These are phyloP conservation scores for Penicillium sp. DNA, from an alignment of 2,329 filamentous ascomycete genomes.

Conservation along the genomic window DNA sequence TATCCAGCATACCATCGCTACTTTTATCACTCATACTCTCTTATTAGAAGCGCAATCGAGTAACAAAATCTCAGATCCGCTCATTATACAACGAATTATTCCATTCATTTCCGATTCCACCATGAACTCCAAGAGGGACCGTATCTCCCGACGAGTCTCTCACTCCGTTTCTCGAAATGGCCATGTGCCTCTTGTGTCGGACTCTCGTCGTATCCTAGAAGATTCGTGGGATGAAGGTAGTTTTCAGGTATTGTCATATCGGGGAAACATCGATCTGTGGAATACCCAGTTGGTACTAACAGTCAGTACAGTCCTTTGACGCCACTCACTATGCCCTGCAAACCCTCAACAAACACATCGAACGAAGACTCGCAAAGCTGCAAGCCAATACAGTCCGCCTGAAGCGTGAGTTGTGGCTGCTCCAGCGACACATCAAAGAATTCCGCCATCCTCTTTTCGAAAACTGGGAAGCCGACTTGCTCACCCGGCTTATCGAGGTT, in stretches of 20 bases:
- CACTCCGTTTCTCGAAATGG: not conserved
- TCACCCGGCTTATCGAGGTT: conserved; percentile 30
- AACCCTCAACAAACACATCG: conserved; percentile 22
- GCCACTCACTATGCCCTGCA: conserved; percentile 18
- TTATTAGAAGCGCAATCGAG: not conserved
- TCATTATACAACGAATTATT: conserved; percentile 1
- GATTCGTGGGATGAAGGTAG: conserved; percentile 1
- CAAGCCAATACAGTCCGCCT: conserved; percentile 16
- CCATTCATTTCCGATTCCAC: not conserved
- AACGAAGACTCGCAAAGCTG: conserved; percentile 20
- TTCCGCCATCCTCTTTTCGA: conserved; percentile 22
- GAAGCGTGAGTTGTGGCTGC: conserved; percentile 20
- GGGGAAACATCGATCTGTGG: not conserved
- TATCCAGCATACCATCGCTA: not conserved
- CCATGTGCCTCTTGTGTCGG: not conserved
- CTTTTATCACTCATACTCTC: not conserved
- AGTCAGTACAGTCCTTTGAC: conserved; percentile 14
- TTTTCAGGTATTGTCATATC: not conserved
- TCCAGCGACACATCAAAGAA: conserved; percentile 22
- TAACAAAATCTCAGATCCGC: not conserved
- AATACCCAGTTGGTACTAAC: not conserved
- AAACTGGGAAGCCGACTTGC: conserved; percentile 31
- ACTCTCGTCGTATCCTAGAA: not conserved
- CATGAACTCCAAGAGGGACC: not conserved
- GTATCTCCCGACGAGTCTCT: not conserved